Conservation (phyloP, 495 filamentous ascomycete genomes). For the Annulohypoxylon moriforme region DNA sequence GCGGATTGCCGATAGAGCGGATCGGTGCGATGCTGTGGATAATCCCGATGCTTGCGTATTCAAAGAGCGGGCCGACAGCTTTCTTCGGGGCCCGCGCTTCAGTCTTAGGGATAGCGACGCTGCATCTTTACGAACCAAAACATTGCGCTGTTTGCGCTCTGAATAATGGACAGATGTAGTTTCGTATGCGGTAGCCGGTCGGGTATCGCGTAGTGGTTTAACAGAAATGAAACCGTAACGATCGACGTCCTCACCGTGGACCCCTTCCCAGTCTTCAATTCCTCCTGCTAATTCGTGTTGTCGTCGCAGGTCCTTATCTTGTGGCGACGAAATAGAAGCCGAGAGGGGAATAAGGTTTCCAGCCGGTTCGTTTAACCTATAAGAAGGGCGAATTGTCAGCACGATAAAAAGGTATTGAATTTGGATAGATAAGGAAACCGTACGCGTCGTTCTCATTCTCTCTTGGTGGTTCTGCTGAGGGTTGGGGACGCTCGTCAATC, state of each 20-base stretch:
- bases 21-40: constrained; percentile 66
- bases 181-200: constrained; percentile 51
- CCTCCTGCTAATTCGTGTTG: constrained; percentile 75
- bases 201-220: constrained; percentile 51
- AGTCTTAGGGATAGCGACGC: constrained; percentile 52
- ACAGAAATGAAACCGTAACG: constrained; percentile 90
- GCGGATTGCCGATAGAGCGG: constrained; percentile 65
- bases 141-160: constrained; percentile 53
- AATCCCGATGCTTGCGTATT: constrained; percentile 61
- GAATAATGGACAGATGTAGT: constrained; percentile 48
- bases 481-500: constrained; percentile 54
- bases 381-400: constrained; percentile 42
- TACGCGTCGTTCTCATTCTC: constrained; percentile 65
- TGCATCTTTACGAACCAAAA: constrained; percentile 54
- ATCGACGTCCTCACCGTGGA: constrained; percentile 89
- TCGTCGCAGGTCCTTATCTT: constrained; percentile 47
- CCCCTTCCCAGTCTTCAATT: constrained; percentile 94
- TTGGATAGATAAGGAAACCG: constrained; percentile 60
- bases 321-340: constrained; percentile 58
- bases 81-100: constrained; percentile 57
- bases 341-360: constrained; percentile 46
- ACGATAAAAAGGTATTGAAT: constrained; percentile 39
- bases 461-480: constrained; percentile 61
- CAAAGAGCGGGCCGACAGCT: constrained; percentile 64
- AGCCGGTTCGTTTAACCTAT: constrained; percentile 42